Conservation (phyloP, 2,329 filamentous ascomycete genomes). For the Apiospora pterosperma region DNA sequence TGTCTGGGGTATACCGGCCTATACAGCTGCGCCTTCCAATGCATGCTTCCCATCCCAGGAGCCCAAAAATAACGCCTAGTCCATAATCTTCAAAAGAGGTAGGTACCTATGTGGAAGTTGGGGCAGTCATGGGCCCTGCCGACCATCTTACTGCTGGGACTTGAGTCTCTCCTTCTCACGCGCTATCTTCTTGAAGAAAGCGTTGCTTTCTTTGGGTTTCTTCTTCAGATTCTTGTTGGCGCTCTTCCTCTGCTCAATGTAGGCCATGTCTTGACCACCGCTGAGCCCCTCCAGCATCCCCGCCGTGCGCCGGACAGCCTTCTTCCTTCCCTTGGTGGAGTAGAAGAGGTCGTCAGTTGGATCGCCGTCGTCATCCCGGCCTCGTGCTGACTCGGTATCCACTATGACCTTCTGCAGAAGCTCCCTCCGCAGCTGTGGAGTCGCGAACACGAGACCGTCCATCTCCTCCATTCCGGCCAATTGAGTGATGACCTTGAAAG, state of each 20-base stretch:
- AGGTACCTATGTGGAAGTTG: too few relatives aligned
- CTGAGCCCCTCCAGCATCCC: slow-evolving; percentile 82
- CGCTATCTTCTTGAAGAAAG: slow-evolving; percentile 65
- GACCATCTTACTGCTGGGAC: not conserved
- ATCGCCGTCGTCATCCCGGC: slow-evolving; percentile 65
- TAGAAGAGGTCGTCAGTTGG: slow-evolving; percentile 46
- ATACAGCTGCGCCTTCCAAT: not conserved
- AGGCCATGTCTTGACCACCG: slow-evolving; percentile 97
- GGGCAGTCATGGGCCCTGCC: too few relatives aligned
- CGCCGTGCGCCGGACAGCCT: slow-evolving; percentile 72
- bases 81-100: not conserved
- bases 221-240: slow-evolving; percentile 66
- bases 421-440: slow-evolving; percentile 76
- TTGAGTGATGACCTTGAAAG: slow-evolving; percentile 98
- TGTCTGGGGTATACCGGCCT: not conserved
- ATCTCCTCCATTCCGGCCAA: slow-evolving; percentile 87
- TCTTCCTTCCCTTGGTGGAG: slow-evolving; percentile 38
- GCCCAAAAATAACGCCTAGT: not conserved
- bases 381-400: slow-evolving; percentile 68
- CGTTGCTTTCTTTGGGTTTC: slow-evolving; percentile 52
- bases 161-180: slow-evolving; percentile 55
- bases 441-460: slow-evolving; percentile 74
- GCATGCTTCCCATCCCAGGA: not conserved
- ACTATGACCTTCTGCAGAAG: slow-evolving; percentile 85
- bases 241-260: slow-evolving; percentile 76